Conservation (phyloP, 2,329 filamentous ascomycete species). For the Cryoendolithus antarcticus region DNA sequence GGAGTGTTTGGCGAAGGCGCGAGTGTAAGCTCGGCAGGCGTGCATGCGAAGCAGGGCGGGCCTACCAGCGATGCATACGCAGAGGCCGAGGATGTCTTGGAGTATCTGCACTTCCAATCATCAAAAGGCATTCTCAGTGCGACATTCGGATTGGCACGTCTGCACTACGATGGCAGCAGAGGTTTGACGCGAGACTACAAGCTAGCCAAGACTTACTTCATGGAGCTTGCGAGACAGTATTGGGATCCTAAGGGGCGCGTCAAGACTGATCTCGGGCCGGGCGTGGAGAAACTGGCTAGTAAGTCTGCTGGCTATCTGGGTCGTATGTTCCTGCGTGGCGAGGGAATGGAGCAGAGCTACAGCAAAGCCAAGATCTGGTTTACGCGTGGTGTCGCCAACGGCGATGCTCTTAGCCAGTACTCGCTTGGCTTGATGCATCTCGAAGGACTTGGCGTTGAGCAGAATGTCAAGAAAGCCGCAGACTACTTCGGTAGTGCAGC, state of each 20-base stretch:
- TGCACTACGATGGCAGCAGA: constrained; percentile 79
- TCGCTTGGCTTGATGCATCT: constrained; percentile 74
- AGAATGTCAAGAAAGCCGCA: constrained; percentile 59
- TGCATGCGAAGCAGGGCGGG: constrained; percentile 62
- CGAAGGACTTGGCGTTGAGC: constrained; percentile 58
- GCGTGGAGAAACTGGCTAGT: constrained; percentile 64
- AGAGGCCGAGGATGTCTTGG: constrained; percentile 82
- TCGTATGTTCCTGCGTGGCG: constrained; percentile 78
- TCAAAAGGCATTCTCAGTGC: constrained; percentile 82
- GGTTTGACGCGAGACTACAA: constrained; percentile 61
- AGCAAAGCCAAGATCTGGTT: constrained; percentile 72
- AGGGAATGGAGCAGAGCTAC: constrained; percentile 70
- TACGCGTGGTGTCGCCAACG: constrained; percentile 59
- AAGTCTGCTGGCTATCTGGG: constrained; percentile 82
- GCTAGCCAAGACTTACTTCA: constrained; percentile 68
- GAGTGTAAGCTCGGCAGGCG: constrained; percentile 75
- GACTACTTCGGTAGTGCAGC: constrained; percentile 67
- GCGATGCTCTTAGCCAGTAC: constrained; percentile 75
- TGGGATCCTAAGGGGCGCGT: constrained; percentile 68
- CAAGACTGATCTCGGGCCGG: constrained; percentile 54
- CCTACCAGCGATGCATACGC: constrained; percentile 71
- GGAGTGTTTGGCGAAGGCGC: constrained; percentile 94
- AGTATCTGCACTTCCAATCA: constrained; percentile 83
- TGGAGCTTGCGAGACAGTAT: constrained; percentile 64
- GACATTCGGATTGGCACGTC: constrained; percentile 70